A percentile compares a stretch with the other conserved stretches of the same genome.
Evolutionary conservation across 2,329 filamentous ascomycete species (phyloP).

Genomic region (Ambrosiella cleistominuta): DNA sequence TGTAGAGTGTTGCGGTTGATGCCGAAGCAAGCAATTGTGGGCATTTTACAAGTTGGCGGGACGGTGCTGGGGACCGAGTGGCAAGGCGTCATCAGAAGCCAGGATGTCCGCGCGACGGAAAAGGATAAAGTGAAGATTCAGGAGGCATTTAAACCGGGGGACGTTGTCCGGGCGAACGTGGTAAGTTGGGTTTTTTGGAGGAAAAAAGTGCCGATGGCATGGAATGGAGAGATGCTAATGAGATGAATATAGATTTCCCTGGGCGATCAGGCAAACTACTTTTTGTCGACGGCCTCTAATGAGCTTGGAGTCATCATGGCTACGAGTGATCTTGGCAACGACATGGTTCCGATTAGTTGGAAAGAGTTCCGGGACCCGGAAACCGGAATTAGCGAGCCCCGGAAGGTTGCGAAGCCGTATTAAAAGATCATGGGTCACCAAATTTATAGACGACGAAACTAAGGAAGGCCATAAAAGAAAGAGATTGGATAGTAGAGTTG

Average conservation of each 20-base stretch:
- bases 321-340: conserved; percentile 67
- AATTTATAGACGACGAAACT: neutral
- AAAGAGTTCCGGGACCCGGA: conserved; percentile 78
- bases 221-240: conserved; percentile 2
- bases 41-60: conserved; percentile 67
- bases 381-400: conserved; percentile 56
- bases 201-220: neutral
- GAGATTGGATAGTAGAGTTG: neutral
- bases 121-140: conserved; percentile 87
- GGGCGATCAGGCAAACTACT: conserved; percentile 89
- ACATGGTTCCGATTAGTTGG: conserved; percentile 90
- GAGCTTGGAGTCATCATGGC: conserved; percentile 90
- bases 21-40: conserved; percentile 67
- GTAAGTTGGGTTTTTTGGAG: conserved; percentile 28
- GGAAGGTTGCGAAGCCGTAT: conserved; percentile 90
- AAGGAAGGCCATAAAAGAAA: neutral
- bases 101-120: conserved; percentile 88
- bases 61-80: conserved; percentile 61
- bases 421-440: conserved; percentile 22
- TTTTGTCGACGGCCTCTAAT: conserved; percentile 80
- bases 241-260: conserved; percentile 48
- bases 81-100: conserved; percentile 67
- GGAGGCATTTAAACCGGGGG: conserved; percentile 80
- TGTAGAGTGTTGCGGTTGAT: conserved; percentile 73
- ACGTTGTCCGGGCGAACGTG: conserved; percentile 75